These are phyloP conservation scores for Aspergillus udagawae DNA, from an alignment of 2,329 filamentous ascomycete genomes.

Conservation along the genomic window DNA sequence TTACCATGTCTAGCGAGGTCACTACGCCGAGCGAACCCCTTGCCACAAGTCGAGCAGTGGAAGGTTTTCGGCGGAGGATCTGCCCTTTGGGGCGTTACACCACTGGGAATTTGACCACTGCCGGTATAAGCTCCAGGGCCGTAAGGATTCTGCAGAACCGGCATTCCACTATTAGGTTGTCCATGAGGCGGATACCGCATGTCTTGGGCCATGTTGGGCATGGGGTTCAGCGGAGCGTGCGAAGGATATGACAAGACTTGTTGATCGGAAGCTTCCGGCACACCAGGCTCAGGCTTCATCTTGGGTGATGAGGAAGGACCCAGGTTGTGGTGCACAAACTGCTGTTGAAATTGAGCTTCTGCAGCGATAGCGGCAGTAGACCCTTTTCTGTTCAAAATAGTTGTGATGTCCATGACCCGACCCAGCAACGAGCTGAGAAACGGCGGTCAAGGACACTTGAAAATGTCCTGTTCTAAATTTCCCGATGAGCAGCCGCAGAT, in stretches of 20 bases:
- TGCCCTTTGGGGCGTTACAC: conserved; percentile 39
- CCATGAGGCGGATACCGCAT: conserved; percentile 54
- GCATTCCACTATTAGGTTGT: conserved; percentile 49
- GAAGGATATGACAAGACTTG: conserved; percentile 56
- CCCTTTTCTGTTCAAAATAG: conserved; percentile 49
- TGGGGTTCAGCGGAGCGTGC: conserved; percentile 50
- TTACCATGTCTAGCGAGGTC: conserved; percentile 92
- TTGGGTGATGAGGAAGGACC: conserved; percentile 46
- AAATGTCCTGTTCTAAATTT: conserved; percentile 15
- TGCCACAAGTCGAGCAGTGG: conserved; percentile 82
- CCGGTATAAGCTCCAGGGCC: conserved; percentile 47
- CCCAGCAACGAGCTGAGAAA: conserved; percentile 28
- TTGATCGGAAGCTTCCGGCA: conserved; percentile 53
- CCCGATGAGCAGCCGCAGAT: conserved; percentile 10
- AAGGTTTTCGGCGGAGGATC: conserved; percentile 67
- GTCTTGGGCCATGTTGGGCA: conserved; percentile 49
- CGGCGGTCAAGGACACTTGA: conserved; percentile 29
- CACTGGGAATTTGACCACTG: conserved; percentile 44
- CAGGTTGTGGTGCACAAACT: conserved; percentile 38
- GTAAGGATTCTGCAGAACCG: conserved; percentile 54
- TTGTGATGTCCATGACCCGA: conserved; percentile 50
- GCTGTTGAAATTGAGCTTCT: conserved; percentile 43
- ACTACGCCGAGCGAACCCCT: conserved; percentile 88
- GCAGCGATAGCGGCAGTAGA: conserved; percentile 42
- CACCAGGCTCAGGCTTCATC: conserved; percentile 56